Evolutionary conservation across 2,329 filamentous ascomycete genomes (phyloP), one percentile per base, ranked within the genome.

Genomic region (Ophiognomonia clavigignenti-juglandacearum): DNA sequence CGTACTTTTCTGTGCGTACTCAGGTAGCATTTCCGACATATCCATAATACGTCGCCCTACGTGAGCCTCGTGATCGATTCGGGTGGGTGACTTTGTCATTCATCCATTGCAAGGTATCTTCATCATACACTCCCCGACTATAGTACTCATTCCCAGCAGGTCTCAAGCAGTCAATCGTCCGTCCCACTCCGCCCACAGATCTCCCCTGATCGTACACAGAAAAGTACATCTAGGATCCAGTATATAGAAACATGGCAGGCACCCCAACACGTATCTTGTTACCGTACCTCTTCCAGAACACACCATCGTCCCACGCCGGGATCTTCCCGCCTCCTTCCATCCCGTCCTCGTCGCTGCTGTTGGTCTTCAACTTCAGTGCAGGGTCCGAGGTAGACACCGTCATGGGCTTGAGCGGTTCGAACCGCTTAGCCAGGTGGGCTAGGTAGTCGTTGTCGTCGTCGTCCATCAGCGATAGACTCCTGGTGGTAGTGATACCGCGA

Each of bases 251-350:
- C 13, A 26, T 11, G 11, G 39, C 27, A n/a, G 35, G 26, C 9
- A 8, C 19, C 10, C 39, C 52, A 54, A 45, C 18, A 4, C 53
- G 48, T 20, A 60, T 45, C 43, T 54, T 60, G 44, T 62, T 61
- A 3, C 59, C 53, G 22, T 52, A 52, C 4, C 16, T 40, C 8
- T 47, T 37, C 54, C 59, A 57, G 18, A 60, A 43, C 2, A 14
- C 6, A 2, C 43, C 43, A 0, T 52, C 53, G 0, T 53, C 52
- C 59, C 58, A 60, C 6, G 37, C 42, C 3, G 53, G 51, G 11
- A 59, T 4, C 34, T 11, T 26, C 4, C 19, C 22, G 7, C 4
- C 16, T 6, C 27, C 11, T 3, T 18, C 10, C 6, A 6, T 3
- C 14, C 26, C 31, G 19, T 14, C 31, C 7, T 43, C 16, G 3